Conservation (phyloP, 2,329 filamentous ascomycete genomes). For the Calonectria ilicicola region DNA sequence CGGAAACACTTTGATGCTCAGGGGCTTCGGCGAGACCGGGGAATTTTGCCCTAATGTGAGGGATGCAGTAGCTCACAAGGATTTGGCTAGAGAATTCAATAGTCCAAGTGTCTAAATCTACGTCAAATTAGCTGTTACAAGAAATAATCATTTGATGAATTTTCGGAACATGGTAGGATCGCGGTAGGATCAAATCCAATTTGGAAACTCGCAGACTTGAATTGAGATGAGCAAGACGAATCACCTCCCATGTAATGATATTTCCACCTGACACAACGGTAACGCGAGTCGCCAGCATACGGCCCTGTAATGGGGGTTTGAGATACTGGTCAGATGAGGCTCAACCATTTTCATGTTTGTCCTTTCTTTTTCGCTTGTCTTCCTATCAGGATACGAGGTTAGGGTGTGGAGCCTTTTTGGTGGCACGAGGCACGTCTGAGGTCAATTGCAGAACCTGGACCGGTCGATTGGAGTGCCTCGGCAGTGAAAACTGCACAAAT, state of each 20-base stretch:
- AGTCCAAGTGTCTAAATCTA: not conserved
- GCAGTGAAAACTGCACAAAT: not conserved
- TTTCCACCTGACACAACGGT: not conserved
- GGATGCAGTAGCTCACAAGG: not conserved
- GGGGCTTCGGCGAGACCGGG: not conserved
- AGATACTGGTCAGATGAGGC: slow-evolving; percentile 13
- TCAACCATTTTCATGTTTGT: slow-evolving; percentile 2
- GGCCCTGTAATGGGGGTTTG: not conserved
- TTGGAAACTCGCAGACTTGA: not conserved
- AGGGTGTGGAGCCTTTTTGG: not conserved
- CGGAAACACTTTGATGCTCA: not conserved
- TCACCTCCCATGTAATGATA: not conserved
- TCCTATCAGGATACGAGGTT: not conserved
- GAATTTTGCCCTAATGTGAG: not conserved
- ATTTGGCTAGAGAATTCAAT: not conserved
- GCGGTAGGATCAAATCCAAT: not conserved
- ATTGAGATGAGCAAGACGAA: not conserved
- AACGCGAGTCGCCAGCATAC: not conserved
- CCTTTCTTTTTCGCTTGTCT: not conserved
- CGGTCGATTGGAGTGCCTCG: not conserved
- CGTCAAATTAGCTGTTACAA: not conserved
- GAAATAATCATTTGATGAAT: not conserved
- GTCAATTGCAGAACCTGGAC: not conserved
- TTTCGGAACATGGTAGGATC: not conserved
- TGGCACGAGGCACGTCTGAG: not conserved